Base-by-base conservation (phyloP, 2,329 filamentous ascomycete genomes). In the Paradendryphiella salina region DNA sequence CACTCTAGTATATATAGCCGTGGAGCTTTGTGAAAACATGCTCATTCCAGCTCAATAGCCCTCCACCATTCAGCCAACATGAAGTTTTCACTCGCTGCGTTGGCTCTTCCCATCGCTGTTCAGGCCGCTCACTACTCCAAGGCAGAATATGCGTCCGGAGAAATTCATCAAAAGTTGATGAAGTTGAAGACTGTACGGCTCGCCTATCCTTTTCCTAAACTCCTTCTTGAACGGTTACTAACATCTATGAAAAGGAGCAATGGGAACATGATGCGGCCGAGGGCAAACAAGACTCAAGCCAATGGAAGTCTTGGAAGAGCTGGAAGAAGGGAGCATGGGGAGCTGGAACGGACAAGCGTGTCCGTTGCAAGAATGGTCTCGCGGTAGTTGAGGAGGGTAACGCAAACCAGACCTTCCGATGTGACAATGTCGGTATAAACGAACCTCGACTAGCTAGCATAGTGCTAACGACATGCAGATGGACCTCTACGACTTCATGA, bases 401-500 rank as follows among this genome's bases (percentile, higher is more conserved):
- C 23, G 55, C 54, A 6, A 62, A 62, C 46, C 59, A 64, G 52
- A 65, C 60, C 26, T 65, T 61, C 56, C 61, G 62, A 34, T 65
- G 62, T 49, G 54, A 65, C 45, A 65, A 65, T 46, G 56, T 56
- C 1, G 41, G 53, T 38, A 39, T 9, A 11, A 9, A 2, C 20
- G 8, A 14, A 31, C 1, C 2, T 0, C 20, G 5, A 6, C 9
- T 2, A 18, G 2, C n/a, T 10, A n/a, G 31, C 10, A 23, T 14
- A 3, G 11, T 18, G 59, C 70, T 80, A 15, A 57, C 29, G 10
- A 26, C 3, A 6, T 15, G 7, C 48, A 66, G 70, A 74, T 82
- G n/a, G 81, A 83, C 55, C 73, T 82, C 1, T 80, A 82, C 61
- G 78, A 81, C 61, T 84, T 84, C 66, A 67, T 80, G 23, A 77